Percentiles rank a stretch among this genome's conserved stretches.
Conservation (phyloP, 495 filamentous ascomycete genomes). For the Hypoxylon subgilvum region DNA sequence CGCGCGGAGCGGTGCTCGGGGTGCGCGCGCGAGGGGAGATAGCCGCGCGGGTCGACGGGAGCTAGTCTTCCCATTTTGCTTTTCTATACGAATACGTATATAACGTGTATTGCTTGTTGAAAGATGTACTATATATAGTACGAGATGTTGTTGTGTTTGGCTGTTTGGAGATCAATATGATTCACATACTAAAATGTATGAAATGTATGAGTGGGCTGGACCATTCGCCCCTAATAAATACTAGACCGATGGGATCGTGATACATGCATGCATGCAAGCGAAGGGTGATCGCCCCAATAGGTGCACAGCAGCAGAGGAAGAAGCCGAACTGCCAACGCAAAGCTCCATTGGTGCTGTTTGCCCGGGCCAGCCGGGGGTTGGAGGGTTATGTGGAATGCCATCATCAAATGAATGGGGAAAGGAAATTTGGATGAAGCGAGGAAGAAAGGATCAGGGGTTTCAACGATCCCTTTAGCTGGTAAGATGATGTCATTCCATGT, state of each 20-base stretch:
- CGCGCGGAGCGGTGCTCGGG: slow-evolving; percentile 40
- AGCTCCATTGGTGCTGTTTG: neutral
- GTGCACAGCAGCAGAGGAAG: neutral
- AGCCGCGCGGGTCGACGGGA: slow-evolving; percentile 20
- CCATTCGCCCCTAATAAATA: neutral
- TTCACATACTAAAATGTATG: too few relatives aligned
- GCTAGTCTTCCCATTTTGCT: slow-evolving; percentile 27
- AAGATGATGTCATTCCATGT: slow-evolving; percentile 27
- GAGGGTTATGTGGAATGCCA: slow-evolving; percentile 24
- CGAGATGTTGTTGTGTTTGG: neutral
- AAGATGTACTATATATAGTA: neutral
- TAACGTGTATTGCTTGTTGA: neutral
- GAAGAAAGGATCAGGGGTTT: slow-evolving; percentile 15
- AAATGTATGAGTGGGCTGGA: slow-evolving; percentile 1
- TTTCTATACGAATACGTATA: too few relatives aligned
- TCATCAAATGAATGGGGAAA: slow-evolving; percentile 20
- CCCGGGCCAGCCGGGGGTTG: slow-evolving; percentile 6
- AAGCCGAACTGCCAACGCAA: neutral
- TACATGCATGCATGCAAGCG: too few relatives aligned
- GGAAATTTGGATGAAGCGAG: neutral
- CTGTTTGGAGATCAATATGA: too few relatives aligned
- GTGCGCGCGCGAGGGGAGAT: slow-evolving; percentile 41
- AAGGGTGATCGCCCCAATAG: neutral
- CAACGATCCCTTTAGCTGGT: neutral
- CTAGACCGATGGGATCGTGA: slow-evolving; percentile 1